Conservation (phyloP, 2,329 filamentous ascomycete genomes). For the Arthrobotrys conoides region DNA sequence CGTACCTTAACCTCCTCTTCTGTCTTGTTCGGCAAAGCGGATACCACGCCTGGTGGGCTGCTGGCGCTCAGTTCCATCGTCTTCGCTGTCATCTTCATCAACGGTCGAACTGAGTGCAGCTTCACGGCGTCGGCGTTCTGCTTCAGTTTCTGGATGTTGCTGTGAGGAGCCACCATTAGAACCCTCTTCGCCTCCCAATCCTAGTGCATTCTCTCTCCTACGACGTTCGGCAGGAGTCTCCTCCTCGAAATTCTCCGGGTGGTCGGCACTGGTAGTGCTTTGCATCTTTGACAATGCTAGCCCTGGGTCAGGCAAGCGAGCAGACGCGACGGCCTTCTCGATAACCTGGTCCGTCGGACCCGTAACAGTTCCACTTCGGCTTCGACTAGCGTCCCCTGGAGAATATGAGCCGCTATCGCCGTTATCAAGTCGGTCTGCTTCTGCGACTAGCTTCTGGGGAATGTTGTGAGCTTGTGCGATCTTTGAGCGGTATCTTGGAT, state of each 20-base stretch:
- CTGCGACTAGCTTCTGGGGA: slow-evolving; percentile 45
- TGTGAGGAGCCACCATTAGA: slow-evolving; percentile 14
- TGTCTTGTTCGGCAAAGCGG: slow-evolving; percentile 46
- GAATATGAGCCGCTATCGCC: slow-evolving; percentile 53
- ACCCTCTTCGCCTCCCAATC: slow-evolving; percentile 65
- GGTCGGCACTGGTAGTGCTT: slow-evolving; percentile 39
- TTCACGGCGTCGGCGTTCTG: slow-evolving; percentile 80
- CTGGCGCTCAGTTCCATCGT: slow-evolving; percentile 55
- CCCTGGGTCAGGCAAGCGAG: slow-evolving; percentile 22
- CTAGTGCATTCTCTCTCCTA: slow-evolving; percentile 80
- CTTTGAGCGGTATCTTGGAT: slow-evolving; percentile 50
- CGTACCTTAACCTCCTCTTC: not conserved
- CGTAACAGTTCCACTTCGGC: slow-evolving; percentile 23
- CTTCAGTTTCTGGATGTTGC: slow-evolving; percentile 74
- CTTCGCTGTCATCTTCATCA: slow-evolving; percentile 46
- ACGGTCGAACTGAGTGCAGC: slow-evolving; percentile 72
- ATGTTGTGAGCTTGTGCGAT: slow-evolving; percentile 56
- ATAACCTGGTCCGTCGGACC: slow-evolving; percentile 40
- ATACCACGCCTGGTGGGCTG: slow-evolving; percentile 41
- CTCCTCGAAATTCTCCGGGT: slow-evolving; percentile 68
- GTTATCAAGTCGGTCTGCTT: slow-evolving; percentile 51
- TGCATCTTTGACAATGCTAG: slow-evolving; percentile 49
- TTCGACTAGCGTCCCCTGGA: slow-evolving; percentile 32
- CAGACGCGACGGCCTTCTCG: slow-evolving; percentile 41
- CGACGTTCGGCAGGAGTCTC: slow-evolving; percentile 83